A percentile compares a stretch with the other conserved stretches of the same genome.
Evolutionary conservation across 768 basidiomycete genomes (phyloP).

Genomic region (Pleurotus ostreatus): DNA sequence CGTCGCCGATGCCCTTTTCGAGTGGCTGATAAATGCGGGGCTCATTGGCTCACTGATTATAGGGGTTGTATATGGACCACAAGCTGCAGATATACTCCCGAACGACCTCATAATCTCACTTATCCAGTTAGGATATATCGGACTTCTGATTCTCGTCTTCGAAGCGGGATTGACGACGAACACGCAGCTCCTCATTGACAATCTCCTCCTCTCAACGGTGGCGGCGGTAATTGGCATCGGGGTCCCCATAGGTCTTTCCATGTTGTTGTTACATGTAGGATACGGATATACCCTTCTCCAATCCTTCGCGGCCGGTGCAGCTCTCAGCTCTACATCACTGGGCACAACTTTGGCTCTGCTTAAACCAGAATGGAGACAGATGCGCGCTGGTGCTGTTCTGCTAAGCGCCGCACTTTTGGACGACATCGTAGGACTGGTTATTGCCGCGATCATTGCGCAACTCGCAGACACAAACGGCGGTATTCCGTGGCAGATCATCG

Average conservation of each 20-base stretch:
- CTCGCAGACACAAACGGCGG: slow-evolving; percentile 22
- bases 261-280: slow-evolving; percentile 37
- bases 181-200: slow-evolving; percentile 36
- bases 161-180: slow-evolving; percentile 58
- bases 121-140: slow-evolving; percentile 38
- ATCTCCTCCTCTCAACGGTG: slow-evolving; percentile 41
- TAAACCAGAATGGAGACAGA: slow-evolving; percentile 40
- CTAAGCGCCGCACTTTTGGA: slow-evolving; percentile 62
- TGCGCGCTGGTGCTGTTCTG: slow-evolving; percentile 52
- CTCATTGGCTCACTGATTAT: slow-evolving; percentile 50
- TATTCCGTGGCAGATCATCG: slow-evolving; percentile 33
- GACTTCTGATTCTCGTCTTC: slow-evolving; percentile 49
- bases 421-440: slow-evolving; percentile 59
- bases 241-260: slow-evolving; percentile 45
- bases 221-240: slow-evolving; percentile 51
- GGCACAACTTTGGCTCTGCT: slow-evolving; percentile 66
- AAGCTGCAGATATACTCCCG: slow-evolving; percentile 41
- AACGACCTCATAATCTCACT: slow-evolving; percentile 37
- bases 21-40: slow-evolving; percentile 36
- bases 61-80: slow-evolving; percentile 53
- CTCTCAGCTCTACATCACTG: slow-evolving; percentile 59
- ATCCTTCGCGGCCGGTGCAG: slow-evolving; percentile 58
- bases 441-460: slow-evolving; percentile 48
- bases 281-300: slow-evolving; percentile 39
- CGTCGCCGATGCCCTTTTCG: slow-evolving; percentile 37